Evolutionary conservation across 331 rosid species (phyloP), one percentile per base, ranked within the genome.

Genomic region (Malus hybrid): DNA sequence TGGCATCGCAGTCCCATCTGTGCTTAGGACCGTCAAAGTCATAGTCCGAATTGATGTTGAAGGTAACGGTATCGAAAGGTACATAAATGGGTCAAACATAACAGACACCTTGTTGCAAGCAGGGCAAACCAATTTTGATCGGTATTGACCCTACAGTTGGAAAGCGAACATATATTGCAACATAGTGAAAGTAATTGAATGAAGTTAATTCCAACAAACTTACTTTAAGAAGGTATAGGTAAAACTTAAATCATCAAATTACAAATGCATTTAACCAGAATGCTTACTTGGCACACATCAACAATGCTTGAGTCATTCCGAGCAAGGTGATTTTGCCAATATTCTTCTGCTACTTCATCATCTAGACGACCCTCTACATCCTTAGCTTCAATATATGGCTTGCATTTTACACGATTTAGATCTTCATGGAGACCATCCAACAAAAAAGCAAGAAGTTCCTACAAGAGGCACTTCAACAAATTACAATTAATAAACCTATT

Each of bases 21-120:
- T 79, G 78, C 84, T 77, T 74, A 89, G 50, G 77, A 93, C 84
- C 30, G 90, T 88, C 89, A 93, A 74, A 12, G 92, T 85, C 92
- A 93, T 89, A 56, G 83, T 85, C 79, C 97, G 89, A 77, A 66
- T 75, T 2, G 83, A 82, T 70, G 90, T 86, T 46, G 93, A 91
- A 68, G 98, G 97, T 82, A 93, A 82, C 12, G 98, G 98, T 72
- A 93, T 74, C 32, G 98, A 91, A 6, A 93, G 88, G 73, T 91
- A 89, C 96, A 93, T 89, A 86, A 93, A 93, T 46, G 98, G 98
- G 76, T 93, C 98, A 89, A 93, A 93, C 57, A 92, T 93, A 69
- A 91, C 77, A 42, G 97, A 88, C 66, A 87, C 84, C 91, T 88
- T 89, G 83, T 66, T 70, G 89, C 98, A 93, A 68, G 72, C 73